Base-by-base conservation (phyloP, 768 basidiomycete genomes). In the Amanita rimosa region DNA sequence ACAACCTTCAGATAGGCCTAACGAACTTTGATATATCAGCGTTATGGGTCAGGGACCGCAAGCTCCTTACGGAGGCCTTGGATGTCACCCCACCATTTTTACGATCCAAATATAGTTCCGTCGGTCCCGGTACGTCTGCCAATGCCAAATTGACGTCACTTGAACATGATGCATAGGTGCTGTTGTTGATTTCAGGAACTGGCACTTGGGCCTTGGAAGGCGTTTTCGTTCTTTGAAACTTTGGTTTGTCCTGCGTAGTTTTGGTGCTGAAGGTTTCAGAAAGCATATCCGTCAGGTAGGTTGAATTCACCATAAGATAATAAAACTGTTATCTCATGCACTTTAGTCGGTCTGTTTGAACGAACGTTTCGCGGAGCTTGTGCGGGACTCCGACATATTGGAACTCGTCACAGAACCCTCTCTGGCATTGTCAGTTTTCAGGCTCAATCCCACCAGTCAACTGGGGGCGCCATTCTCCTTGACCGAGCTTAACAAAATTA, bases 161-260 rank as follows among this genome's bases (percentile, higher is more conserved):
- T 43, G 22, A 39, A 36, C 1, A 19, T 33, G 6, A 26, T 26
- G 5, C 6, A 6, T 16, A 82, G 84, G 88, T 2, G 77, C 75
- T 0, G 92, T 92, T 10, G 81, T 89, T 52, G 93, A 97, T 57
- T 90, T 86, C 57, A 77, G 86, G 13, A 88, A 91, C 60, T 90
- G 87, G 87, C 85, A 88, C 57, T 66, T 90, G n/a, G 72, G 73
- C 6, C 78, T 95, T 2, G 90, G 90, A 9, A 75, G 91, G 16
- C 78, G 87, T 36, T 96, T 95, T 74, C 76, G 94, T 27, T 85
- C 89, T 16, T 70, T 95, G 53, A 96, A 96, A 62, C 54, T 96
- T 6, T 95, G 90, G 90, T 96, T 95, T 60, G 86, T 94, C 24
- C 67, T 96, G 41, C 76, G 92, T 11, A 83, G 84, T 53, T 94